A percentile compares a stretch with the other conserved stretches of the same genome.
phyloP scores from a whole-genome alignment of 768 basidiomycete species.

The Ramaria sp. region DNA sequence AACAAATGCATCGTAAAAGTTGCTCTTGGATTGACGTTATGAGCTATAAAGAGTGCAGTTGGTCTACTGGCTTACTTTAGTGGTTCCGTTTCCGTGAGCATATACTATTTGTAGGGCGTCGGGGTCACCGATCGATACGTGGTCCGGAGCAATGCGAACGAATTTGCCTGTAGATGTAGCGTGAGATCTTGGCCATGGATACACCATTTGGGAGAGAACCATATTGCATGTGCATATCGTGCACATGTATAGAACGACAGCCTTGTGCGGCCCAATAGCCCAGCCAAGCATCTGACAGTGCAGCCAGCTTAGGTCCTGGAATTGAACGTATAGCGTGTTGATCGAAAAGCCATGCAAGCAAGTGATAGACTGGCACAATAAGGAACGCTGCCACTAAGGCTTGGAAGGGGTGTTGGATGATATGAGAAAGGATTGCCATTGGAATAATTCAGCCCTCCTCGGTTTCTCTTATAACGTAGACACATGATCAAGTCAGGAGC shows the following conservation, averaged over 20 bases:
- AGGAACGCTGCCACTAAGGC: neutral
- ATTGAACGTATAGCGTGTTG: constrained; percentile 45
- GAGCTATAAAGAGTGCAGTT: constrained; percentile 48
- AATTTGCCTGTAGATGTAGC: constrained; percentile 36
- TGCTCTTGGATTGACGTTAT: constrained; percentile 38
- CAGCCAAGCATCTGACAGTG: constrained; percentile 65
- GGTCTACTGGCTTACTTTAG: neutral
- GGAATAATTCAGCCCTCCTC: neutral
- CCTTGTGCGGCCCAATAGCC: constrained; percentile 54
- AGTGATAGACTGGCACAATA: constrained; percentile 15
- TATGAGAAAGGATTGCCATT: neutral
- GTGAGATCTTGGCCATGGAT: neutral
- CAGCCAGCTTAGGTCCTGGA: constrained; percentile 64
- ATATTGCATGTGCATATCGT: constrained; percentile 60
- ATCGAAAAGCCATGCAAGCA: constrained; percentile 45
- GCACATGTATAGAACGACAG: constrained; percentile 65
- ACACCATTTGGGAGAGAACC: constrained; percentile 31
- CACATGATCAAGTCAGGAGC: no score
- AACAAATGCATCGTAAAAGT: constrained; percentile 38
- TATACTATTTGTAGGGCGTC: constrained; percentile 67
- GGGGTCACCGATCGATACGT: constrained; percentile 68
- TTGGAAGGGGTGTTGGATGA: neutral
- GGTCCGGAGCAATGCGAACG: constrained; percentile 66
- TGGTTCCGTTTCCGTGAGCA: constrained; percentile 72
- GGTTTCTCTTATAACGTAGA: no score